Conservation (phyloP, 208 protist genomes). For the Trypanosoma cruzi region DNA sequence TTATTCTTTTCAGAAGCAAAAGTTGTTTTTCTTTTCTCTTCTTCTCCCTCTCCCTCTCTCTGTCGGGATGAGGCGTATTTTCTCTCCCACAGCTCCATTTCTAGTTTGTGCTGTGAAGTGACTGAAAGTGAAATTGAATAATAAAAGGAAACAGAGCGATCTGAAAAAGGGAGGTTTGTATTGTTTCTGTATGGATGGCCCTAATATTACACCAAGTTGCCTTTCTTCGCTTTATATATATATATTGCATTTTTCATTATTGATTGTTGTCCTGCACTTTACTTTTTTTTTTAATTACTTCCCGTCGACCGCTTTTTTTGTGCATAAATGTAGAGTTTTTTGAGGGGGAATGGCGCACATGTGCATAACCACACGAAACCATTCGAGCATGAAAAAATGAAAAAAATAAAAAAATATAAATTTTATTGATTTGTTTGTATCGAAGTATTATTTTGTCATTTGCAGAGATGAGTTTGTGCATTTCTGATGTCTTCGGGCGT, state of each 20-base stretch:
- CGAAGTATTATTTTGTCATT: background rate
- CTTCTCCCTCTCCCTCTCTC: background rate
- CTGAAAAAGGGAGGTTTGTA: background rate
- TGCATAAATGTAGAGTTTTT: background rate
- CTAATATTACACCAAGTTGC: background rate
- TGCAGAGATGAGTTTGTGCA: background rate
- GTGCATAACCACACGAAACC: background rate
- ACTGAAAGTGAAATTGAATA: too few relatives aligned
- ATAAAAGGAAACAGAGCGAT: background rate
- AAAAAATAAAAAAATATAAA: background rate
- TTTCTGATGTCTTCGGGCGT: background rate
- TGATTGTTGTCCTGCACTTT: too few relatives aligned
- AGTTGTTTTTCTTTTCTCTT: slow-evolving; percentile 16
- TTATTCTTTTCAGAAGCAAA: too few relatives aligned
- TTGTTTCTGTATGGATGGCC: background rate
- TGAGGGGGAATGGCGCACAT: background rate
- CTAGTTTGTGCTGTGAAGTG: background rate
- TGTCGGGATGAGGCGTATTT: background rate
- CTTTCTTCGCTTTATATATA: too few relatives aligned
- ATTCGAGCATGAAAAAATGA: background rate
- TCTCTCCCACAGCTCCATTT: background rate
- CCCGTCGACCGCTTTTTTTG: background rate
- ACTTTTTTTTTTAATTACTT: slow-evolving; percentile 17
- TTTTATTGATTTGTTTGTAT: background rate
- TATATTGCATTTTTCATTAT: too few relatives aligned